Conservation (phyloP, 2,329 filamentous ascomycete species). For the Cladorrhinum sp. region DNA sequence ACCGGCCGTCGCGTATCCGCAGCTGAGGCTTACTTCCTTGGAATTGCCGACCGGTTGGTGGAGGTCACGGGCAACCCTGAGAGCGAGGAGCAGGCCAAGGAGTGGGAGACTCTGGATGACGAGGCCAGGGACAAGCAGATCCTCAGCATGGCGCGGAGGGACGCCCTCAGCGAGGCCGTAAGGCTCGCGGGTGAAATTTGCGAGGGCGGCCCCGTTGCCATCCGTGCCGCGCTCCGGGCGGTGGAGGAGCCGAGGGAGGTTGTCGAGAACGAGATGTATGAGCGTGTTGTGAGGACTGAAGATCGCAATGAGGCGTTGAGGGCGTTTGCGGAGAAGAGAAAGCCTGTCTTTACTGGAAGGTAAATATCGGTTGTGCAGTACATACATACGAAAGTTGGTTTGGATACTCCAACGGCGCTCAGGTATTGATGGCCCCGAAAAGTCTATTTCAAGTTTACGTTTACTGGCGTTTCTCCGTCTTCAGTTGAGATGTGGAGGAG, state of each 20-base stretch:
- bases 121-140: slow-evolving; percentile 38
- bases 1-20: slow-evolving; percentile 83
- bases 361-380: slow-evolving; percentile 30
- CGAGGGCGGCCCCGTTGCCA: slow-evolving; percentile 74
- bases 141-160: slow-evolving; percentile 58
- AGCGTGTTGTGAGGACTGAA: slow-evolving; percentile 75
- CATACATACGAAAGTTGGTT: not conserved
- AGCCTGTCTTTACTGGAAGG: slow-evolving; percentile 55
- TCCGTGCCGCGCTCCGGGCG: slow-evolving; percentile 75
- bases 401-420: not conserved
- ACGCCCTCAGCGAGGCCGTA: slow-evolving; percentile 72
- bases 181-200: slow-evolving; percentile 80
- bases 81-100: slow-evolving; percentile 28
- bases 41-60: slow-evolving; percentile 85
- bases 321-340: slow-evolving; percentile 71
- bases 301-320: slow-evolving; percentile 84
- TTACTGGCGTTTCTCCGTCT: too few species aligned
- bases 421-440: too few species aligned
- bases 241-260: slow-evolving; percentile 69
- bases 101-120: slow-evolving; percentile 38
- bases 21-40: slow-evolving; percentile 85
- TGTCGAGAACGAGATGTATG: slow-evolving; percentile 85
- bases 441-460: not conserved
- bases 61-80: slow-evolving; percentile 52
- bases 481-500: not conserved